Evolutionary conservation across 139 green algal genomes (phyloP).

Genomic region (Coccomyxa sp.): DNA sequence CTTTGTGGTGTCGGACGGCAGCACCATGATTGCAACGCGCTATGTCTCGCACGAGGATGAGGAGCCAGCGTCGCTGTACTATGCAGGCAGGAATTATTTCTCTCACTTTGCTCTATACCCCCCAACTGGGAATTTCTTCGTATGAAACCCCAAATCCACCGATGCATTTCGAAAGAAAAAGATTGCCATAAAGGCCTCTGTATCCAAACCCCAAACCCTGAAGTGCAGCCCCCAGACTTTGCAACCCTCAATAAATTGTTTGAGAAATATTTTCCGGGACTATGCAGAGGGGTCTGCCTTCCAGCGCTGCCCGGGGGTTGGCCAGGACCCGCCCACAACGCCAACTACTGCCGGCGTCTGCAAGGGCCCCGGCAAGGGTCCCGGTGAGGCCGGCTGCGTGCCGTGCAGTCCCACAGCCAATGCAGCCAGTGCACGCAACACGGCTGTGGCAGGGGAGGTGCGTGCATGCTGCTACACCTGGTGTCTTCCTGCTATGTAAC

Average conservation of each 20-base stretch:
- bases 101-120: no score
- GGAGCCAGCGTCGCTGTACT: conserved; percentile 84
- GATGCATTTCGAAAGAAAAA: no score
- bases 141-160: no score
- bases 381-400: neutral
- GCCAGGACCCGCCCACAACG: no score
- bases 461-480: neutral
- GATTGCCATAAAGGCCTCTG: no score
- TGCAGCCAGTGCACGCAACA: conserved; percentile 15
- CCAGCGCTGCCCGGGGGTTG: neutral
- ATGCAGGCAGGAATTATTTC: no score
- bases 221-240: no score
- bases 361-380: neutral
- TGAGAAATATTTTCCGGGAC: no score
- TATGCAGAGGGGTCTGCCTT: conserved; percentile 69
- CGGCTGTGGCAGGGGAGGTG: conserved; percentile 7
- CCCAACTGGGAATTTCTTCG: no score
- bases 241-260: no score
- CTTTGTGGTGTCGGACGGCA: conserved; percentile 86
- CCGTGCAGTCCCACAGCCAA: conserved; percentile 7
- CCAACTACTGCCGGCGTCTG: neutral
- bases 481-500: no score
- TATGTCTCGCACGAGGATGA: conserved; percentile 61
- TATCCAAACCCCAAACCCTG: no score
- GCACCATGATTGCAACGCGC: conserved; percentile 79